Base-by-base conservation (phyloP, 352 stramenopile genomes). In the Phytophthora hibernalis region DNA sequence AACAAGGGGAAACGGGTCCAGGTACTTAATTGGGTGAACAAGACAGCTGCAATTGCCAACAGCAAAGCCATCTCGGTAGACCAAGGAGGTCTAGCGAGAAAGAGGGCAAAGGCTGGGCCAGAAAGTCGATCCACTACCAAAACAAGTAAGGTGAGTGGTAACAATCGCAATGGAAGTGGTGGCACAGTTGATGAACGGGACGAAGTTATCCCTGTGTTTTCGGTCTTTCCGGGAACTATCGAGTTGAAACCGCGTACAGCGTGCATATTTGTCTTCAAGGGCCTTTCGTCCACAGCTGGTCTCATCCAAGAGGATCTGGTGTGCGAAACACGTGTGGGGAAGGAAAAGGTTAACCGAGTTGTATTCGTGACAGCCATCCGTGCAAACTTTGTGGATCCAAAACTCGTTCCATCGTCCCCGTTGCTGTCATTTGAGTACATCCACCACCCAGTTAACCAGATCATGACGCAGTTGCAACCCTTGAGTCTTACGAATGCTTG, bases 1-100 rank as follows among this genome's bases (percentile, higher is more conserved):
- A 99, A 99, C 80, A 97, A 97, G 53, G 96, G 96, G 18, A 96
- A 97, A 33, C 86, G 96, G 1, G 73, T 91, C 7, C 96, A 98
- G 62, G 68, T 92, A 5, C 74, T 99, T 30, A 95, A 87, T 20
- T 99, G 96, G 96, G 75, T 95, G 22, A 99, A 99, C 64, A 80
- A 85, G 50, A 67, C 61, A 18, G 60, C 37, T 1, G 57, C 35
- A 28, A 11, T 52, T 53, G 54, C 52, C 11, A 79, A 78, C 44
- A 70, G 65, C 40, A 71, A 70, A 53, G 60, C 48, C 9, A 61
- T 18, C 6, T 37, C 54, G 5, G 18, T 37, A 53, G 64, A 69
- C 13, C 61, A 65, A 54, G 50, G 21, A n/a, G 21, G 40, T 11
- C 42, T 53, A 9, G 59, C 56, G 3, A 78, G 76, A 40, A 70